A percentile compares a stretch with the other conserved stretches of the same genome.
Conservation (phyloP, 352 stramenopile species). For the Phytophthora pini region DNA sequence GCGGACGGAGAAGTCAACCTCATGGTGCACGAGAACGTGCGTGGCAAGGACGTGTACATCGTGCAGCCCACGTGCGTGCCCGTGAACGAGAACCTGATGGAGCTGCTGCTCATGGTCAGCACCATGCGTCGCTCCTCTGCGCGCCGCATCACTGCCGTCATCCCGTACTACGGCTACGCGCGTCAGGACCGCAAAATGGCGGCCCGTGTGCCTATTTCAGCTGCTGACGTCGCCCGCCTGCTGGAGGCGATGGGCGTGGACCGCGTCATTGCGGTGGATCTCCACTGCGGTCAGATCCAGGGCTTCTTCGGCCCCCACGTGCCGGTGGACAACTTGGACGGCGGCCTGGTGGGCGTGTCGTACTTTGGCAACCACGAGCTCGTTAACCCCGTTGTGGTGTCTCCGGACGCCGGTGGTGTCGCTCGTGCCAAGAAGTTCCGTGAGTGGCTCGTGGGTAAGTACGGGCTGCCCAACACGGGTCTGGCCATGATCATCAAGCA, state of each 20-base stretch:
- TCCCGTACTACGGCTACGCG: conserved; percentile 96
- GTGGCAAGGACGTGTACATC: conserved; percentile 99
- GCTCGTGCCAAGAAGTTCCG: conserved; percentile 99
- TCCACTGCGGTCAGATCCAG: conserved; percentile 92
- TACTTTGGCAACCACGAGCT: conserved; percentile 97
- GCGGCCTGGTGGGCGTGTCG: conserved; percentile 93
- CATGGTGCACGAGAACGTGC: conserved; percentile 99
- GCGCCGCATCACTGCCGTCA: conserved; percentile 99
- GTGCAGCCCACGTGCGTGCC: conserved; percentile 99
- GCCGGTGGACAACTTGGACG: conserved; percentile 99
- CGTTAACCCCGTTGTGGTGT: conserved; percentile 99
- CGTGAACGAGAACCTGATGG: conserved; percentile 99
- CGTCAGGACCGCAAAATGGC: conserved; percentile 92
- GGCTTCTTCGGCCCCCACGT: conserved; percentile 99
- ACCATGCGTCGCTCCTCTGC: conserved; percentile 98
- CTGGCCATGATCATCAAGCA: conserved; percentile 99
- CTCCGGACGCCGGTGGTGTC: conserved; percentile 98
- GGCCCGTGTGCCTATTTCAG: conserved; percentile 98
- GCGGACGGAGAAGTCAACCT: conserved; percentile 99
- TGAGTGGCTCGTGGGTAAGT: conserved; percentile 98
- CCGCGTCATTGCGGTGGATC: conserved; percentile 88
- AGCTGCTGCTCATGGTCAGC: conserved; percentile 98
- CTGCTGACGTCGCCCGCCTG: conserved; percentile 85
- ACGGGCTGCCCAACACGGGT: conserved; percentile 96
- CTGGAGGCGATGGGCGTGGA: conserved; percentile 90